phyloP scores from a whole-genome alignment of 495 filamentous ascomycete species.

The Saxispiralis lemnorum region DNA sequence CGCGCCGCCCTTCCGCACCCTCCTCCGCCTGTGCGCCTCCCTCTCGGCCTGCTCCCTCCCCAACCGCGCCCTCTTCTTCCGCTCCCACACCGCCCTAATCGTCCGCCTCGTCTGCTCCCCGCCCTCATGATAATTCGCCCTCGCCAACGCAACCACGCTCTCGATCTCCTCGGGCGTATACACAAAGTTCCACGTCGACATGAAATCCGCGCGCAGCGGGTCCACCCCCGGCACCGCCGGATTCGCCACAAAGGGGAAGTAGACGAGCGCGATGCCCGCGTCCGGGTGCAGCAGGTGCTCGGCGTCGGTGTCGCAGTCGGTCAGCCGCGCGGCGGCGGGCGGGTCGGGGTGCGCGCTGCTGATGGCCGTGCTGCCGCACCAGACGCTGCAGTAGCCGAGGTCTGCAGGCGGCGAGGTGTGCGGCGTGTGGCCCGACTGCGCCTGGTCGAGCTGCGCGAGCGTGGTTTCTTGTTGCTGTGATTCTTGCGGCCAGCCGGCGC shows the following conservation, averaged over 20 bases:
- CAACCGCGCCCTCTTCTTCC: constrained; percentile 57
- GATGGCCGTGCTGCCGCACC: constrained; percentile 67
- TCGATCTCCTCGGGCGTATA: constrained; percentile 44
- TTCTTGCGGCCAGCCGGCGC: constrained; percentile 69
- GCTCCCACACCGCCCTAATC: constrained; percentile 81
- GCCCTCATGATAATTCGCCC: constrained; percentile 73
- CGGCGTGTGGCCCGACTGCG: constrained; percentile 25
- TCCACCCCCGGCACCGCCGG: constrained; percentile 59
- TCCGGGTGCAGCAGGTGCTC: constrained; percentile 43
- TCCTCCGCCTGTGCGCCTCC: constrained; percentile 26
- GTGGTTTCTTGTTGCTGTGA: constrained; percentile 35
- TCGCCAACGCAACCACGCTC: constrained; percentile 55
- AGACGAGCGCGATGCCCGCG: constrained; percentile 76
- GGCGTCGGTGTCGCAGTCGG: not conserved
- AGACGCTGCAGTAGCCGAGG: constrained; percentile 80
- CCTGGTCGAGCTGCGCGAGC: constrained; percentile 46
- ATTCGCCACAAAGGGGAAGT: constrained; percentile 80
- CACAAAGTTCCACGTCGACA: constrained; percentile 90
- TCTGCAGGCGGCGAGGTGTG: constrained; percentile 18
- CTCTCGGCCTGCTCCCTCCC: constrained; percentile 35
- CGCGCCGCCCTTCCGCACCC: constrained; percentile 11
- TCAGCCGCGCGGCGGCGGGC: not conserved
- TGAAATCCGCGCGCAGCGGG: constrained; percentile 61
- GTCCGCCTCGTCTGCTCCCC: constrained; percentile 53
- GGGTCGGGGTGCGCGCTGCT: constrained; percentile 2